Conservation (phyloP, 2,329 filamentous ascomycete genomes). For the Talaromyces sp. region DNA sequence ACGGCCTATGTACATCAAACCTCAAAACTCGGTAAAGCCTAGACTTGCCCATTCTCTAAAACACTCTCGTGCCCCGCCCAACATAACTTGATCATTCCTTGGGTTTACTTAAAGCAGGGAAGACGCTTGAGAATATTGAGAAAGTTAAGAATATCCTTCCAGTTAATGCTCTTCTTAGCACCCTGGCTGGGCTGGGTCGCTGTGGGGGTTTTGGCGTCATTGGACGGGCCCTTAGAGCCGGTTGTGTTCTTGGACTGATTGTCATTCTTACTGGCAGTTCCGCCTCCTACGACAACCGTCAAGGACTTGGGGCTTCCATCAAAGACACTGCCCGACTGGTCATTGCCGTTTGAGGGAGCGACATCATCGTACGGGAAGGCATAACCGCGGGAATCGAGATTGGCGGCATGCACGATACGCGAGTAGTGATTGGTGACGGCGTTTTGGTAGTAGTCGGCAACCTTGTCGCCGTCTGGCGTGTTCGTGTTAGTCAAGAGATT, state of each 20-base stretch:
- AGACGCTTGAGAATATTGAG: constrained; percentile 6
- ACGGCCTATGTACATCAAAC: background rate
- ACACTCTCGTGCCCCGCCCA: background rate
- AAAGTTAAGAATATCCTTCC: constrained; percentile 1
- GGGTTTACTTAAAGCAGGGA: constrained; percentile 7
- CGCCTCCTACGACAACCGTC: constrained; percentile 54
- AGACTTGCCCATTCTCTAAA: background rate
- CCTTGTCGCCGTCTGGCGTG: constrained; percentile 51
- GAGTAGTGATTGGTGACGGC: constrained; percentile 62
- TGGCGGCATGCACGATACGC: constrained; percentile 59
- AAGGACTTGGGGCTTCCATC: constrained; percentile 53
- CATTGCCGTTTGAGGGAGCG: constrained; percentile 47
- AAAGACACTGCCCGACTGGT: constrained; percentile 61
- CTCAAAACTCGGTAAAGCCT: background rate
- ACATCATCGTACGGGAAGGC: constrained; percentile 72
- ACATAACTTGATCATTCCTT: background rate
- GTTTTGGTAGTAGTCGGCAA: constrained; percentile 51
- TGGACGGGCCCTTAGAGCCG: background rate
- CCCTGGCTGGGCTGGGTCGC: background rate
- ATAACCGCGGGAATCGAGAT: constrained; percentile 59
- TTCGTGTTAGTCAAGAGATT: constrained; percentile 55
- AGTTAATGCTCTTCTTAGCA: background rate
- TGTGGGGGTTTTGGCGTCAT: background rate
- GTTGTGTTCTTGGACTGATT: background rate
- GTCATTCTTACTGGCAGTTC: constrained; percentile 14